phyloP scores from a whole-genome alignment of 2,329 filamentous ascomycete genomes.

The Sphaerulina musiva region DNA sequence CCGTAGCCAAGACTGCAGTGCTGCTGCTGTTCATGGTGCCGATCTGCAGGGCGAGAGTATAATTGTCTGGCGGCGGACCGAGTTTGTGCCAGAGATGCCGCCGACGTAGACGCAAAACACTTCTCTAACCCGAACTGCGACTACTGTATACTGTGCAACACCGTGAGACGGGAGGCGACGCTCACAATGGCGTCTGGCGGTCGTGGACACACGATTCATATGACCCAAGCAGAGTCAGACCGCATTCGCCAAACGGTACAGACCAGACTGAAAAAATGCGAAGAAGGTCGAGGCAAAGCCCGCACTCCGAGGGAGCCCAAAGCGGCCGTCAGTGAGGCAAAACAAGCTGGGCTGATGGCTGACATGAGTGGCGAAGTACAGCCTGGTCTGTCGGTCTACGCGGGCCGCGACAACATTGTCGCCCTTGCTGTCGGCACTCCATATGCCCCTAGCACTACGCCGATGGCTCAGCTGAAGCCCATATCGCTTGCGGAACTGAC shows the following conservation, averaged over 20 bases:
- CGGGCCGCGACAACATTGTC: constrained; percentile 2
- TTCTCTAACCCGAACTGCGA: neutral
- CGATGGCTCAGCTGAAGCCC: neutral
- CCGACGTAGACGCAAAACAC: neutral
- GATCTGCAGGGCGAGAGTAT: neutral
- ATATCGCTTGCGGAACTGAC: constrained; percentile 13
- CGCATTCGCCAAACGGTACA: constrained; percentile 10
- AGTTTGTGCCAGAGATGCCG: neutral
- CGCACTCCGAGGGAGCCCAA: constrained; percentile 9
- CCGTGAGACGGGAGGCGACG: neutral
- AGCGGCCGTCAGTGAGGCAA: constrained; percentile 6
- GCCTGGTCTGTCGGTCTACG: constrained; percentile 6
- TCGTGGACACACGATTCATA: constrained; percentile 8
- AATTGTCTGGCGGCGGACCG: neutral
- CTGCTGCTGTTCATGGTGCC: neutral
- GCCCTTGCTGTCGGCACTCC: constrained; percentile 9
- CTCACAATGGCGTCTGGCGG: neutral
- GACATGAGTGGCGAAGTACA: constrained; percentile 12
- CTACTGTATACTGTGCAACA: neutral
- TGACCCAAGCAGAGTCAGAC: constrained; percentile 8
- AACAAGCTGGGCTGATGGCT: constrained; percentile 11
- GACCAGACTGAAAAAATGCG: constrained; percentile 10
- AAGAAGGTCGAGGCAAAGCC: constrained; percentile 4
- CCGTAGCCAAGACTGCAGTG: neutral
- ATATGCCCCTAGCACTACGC: constrained; percentile 2